Evolutionary conservation across 495 filamentous ascomycete genomes (phyloP), one percentile per base, ranked within the genome.

Genomic region (Durotheca rogersii): DNA sequence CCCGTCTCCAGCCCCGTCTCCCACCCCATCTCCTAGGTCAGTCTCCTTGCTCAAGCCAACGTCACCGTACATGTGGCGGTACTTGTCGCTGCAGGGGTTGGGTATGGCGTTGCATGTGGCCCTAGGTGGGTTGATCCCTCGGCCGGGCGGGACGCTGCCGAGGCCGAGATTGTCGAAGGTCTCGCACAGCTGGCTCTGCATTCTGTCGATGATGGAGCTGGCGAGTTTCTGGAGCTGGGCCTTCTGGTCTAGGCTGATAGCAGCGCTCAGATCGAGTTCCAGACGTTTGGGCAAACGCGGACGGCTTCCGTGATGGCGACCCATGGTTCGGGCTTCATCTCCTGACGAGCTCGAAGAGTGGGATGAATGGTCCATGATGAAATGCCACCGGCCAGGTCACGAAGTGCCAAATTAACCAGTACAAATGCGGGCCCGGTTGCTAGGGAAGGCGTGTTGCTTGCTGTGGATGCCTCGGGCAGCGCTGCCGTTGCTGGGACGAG

Each of bases 141-240:
- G 41, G 23, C 45, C 46, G 7, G 53, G 33, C 6, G 45, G 20
- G 19, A 63, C 25, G 7, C 42, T 25, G 6, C 7, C 17, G 17
- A 56, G 44, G 2, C 60, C 54, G 4, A 71, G 53, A 0, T 62
- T 42, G 43, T 81, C 76, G 23, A 80, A 81, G 37, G 63, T 68
- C 14, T 72, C 67, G 31, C 53, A 60, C 32, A 79, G 61, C 17
- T 73, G 70, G 46, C 62, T 71, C 30, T 72, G 67, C 67, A 83
- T 79, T 1, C 64, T 60, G 17, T 79, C 77, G 21, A 67, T 73
- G 42, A 75, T 69, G 19, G 60, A 64, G 42, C 45, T 48, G 36
- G 79, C 51, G 5, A 83, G 71, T 11, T 64, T 27, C 2, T 47
- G 43, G 48, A 60, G 38, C 31, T 63, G 62, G 15, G 37, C 25